A percentile compares a stretch with the other conserved stretches of the same genome.
Conservation (phyloP, 768 basidiomycete species). For the Serendipita sp. region DNA sequence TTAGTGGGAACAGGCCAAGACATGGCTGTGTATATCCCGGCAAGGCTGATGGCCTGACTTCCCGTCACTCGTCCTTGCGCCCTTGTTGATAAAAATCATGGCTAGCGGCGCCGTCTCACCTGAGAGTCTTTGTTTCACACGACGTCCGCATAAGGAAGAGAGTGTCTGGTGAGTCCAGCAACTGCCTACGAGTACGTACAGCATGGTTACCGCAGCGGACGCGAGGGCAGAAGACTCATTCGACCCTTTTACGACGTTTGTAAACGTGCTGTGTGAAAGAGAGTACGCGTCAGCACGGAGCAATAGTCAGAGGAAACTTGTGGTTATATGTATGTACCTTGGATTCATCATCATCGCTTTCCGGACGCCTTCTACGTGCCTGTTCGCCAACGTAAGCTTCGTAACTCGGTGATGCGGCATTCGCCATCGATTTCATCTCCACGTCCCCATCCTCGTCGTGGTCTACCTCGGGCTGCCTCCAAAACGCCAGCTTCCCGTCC, state of each 20-base stretch:
- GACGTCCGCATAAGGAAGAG: too few species aligned
- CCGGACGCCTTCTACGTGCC: background rate
- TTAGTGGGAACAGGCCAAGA: too few species aligned
- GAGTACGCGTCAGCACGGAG: background rate
- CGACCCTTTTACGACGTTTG: slow-evolving; percentile 5
- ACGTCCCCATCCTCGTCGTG: slow-evolving; percentile 3
- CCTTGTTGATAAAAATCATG: too few species aligned
- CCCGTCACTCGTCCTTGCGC: too few species aligned
- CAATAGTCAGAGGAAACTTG: too few species aligned
- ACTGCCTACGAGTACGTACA: too few species aligned
- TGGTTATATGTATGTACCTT: too few species aligned
- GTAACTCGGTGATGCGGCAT: background rate
- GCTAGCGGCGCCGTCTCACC: too few species aligned
- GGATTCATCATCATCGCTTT: background rate
- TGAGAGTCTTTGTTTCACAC: too few species aligned
- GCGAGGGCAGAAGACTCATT: background rate
- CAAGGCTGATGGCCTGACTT: too few species aligned
- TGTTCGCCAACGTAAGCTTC: background rate
- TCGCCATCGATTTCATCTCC: slow-evolving; percentile 5
- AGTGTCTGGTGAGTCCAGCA: too few species aligned
- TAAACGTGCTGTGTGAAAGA: background rate
- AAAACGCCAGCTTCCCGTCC: slow-evolving; percentile 10
- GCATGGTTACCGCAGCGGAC: background rate
- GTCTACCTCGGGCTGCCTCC: background rate
- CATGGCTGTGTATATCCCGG: too few species aligned